Evolutionary conservation across 192 early-diverging fungal species (phyloP), one percentile per base, ranked within the genome.

Genomic region (Helicostylum pulchrum): DNA sequence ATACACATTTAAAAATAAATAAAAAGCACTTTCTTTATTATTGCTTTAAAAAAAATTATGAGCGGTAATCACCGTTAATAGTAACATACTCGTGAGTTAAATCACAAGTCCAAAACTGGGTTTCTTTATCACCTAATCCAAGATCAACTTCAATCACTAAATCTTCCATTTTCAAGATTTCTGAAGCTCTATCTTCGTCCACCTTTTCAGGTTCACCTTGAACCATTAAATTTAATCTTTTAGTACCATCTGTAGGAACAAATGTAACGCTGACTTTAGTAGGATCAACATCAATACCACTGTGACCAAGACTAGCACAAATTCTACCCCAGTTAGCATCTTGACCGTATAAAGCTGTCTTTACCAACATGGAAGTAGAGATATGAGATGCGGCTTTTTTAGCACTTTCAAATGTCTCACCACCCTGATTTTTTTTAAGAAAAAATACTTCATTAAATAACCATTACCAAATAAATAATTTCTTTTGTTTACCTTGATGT

Each of bases 241-340:
- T 62, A 1, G 79, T 79, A 9, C 86, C 83, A 53, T 89, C 88
- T 19, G 77, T 79, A 6, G 89, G 88, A 11, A 87, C 72, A 55
- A 98, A 82, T 11, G 85, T 75, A 48, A 98, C 81, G 20, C 83
- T 87, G 19, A 96, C 94, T 52, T 82, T 82, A 7, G 70, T 70
- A 7, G 94, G 90, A 17, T 89, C 82, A 36, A 97, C 77, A 9
- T 86, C 75, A 8, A 94, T 86, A 3, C 85, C 86, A 20, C 71
- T 68, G 44, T 73, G 71, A 8, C 67, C 64, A 17, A 75, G 36
- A 57, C 68, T 75, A 10, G 68, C 68, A 67, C 74, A 75, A n/a
- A 75, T 71, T 42, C 96, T 87, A 20, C 96, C 96, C 96, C 96
- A 98, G 75, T 98, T 98, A 47, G 96, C 96, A 77, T 98, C 96